Evolutionary conservation across 129 eudicot species (phyloP), one percentile per base, ranked within the genome.

Genomic region (Daucus carota): DNA sequence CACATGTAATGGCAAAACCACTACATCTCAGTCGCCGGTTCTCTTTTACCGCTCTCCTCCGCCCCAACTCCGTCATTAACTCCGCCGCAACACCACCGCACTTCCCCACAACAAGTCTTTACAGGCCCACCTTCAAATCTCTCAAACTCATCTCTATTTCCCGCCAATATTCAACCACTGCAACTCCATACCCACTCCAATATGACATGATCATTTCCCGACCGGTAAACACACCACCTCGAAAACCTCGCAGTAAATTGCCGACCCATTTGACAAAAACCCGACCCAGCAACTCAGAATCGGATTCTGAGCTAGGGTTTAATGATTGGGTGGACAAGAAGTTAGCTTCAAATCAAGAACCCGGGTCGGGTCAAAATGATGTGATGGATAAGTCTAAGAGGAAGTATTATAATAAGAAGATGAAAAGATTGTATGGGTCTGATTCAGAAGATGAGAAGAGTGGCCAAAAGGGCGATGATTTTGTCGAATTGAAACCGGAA

Each of bases 161-260:
- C 82, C 75, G 47, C 54, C 32, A 47, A 43, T 87, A 68, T 79
- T 88, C 96, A 82, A 86, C 93, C 74, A 83, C 97, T 31, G 74
- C 87, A 57, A 90, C 98, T 38, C 96, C 88, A 20, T 93, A 79
- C 79, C 98, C 98, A 22, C 96, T 90, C 62, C 98, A 93, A 77
- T 93, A 90, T 89, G 98, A 93, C 42, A 85, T 93, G 93, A 93
- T 91, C 32, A 38, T 89, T 84, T 81, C 96, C 78, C 90, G 84
- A 52, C 98, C 98, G 32, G 85, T 84, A 13, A 75, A 81, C 47
- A 16, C 81, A 18, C 81, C 79, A 5, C 84, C 59, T 41, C 82
- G 18, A 63, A 78, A 54, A 57, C 44, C 74, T 40, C 78, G 31
- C 78, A 82, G 81, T 81, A 83, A 80, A 20, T 67, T 76, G 34